A percentile compares a stretch with the other conserved stretches of the same genome.
Evolutionary conservation across 352 stramenopile species (phyloP).

Genomic region (Phytophthora syringae): DNA sequence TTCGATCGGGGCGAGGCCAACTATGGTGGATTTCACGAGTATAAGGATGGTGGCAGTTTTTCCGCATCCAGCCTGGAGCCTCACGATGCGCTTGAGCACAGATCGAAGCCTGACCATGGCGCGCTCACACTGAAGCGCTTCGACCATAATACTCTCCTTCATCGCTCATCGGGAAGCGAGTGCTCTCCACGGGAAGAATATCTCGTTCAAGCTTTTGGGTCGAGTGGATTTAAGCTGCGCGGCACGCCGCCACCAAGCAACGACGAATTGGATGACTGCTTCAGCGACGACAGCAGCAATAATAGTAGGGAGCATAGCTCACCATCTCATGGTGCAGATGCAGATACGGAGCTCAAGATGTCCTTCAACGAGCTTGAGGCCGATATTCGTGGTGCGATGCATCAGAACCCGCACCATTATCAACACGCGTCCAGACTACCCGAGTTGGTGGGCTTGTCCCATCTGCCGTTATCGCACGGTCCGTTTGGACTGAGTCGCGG

Average conservation of each 20-base stretch:
- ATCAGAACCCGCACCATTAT: slow-evolving; percentile 35
- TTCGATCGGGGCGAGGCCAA: slow-evolving; percentile 7
- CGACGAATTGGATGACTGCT: slow-evolving; percentile 36
- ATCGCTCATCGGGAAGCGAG: slow-evolving; percentile 33
- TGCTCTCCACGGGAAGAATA: slow-evolving; percentile 73
- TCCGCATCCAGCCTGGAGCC: slow-evolving; percentile 16
- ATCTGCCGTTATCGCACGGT: slow-evolving; percentile 31
- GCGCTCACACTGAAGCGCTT: slow-evolving; percentile 22
- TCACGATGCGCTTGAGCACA: slow-evolving; percentile 31
- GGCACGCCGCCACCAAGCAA: slow-evolving; percentile 30
- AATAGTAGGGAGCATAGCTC: slow-evolving; percentile 36
- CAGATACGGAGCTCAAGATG: slow-evolving; percentile 46
- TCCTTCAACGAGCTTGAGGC: slow-evolving; percentile 46
- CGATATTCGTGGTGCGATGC: slow-evolving; percentile 38
- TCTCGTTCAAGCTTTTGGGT: slow-evolving; percentile 75
- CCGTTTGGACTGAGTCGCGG: slow-evolving; percentile 23
- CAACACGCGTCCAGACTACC: slow-evolving; percentile 29
- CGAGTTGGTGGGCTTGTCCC: slow-evolving; percentile 29
- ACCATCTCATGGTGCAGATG: slow-evolving; percentile 21
- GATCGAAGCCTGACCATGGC: slow-evolving; percentile 26
- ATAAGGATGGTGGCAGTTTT: slow-evolving; percentile 17
- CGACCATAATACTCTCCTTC: slow-evolving; percentile 32
- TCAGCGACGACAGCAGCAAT: slow-evolving; percentile 36
- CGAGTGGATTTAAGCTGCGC: slow-evolving; percentile 59
- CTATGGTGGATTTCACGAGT: slow-evolving; percentile 14